Evolutionary conservation across 768 basidiomycete genomes (phyloP), one percentile per base, ranked within the genome.

Genomic region (Mycena albidolilacea): DNA sequence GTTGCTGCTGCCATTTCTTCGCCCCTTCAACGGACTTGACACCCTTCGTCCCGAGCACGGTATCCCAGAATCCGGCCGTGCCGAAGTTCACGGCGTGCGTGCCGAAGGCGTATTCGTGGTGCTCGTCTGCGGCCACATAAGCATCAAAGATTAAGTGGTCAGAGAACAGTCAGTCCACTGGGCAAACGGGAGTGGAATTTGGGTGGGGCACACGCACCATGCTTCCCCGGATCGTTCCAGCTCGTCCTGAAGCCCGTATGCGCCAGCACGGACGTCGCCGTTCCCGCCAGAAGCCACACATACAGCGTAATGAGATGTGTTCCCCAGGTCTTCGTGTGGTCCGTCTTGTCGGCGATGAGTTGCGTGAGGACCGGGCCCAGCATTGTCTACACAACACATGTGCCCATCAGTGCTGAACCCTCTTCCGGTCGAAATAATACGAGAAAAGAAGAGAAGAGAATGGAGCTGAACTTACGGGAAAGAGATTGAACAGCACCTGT

Each of bases 161-260:
- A 30, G 61, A 7, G 2, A 57, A 58, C 12, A 9, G 6, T 43
- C 30, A 30, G 30, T 30, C 30, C 30, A 30, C 30, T 30, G 30
- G 30, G 30, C 30, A 30, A 30, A 30, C 30, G 30, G 3, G n/a
- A 39, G 57, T 38, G 5, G 35, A 19, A 44, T 30, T 30, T 30
- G 30, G n/a, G 10, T 3, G 19, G 30, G 10, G 9, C 14, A 19
- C 69, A 23, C 46, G 15, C 38, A 71, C 70, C 70, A 59, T 71
- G 70, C 11, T 50, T 15, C 39, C 70, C 70, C 2, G 70, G 70
- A 54, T 71, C 70, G 39, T 71, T 71, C 70, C 70, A 71, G 64
- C 70, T 71, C 44, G 70, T 59, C 14, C 70, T 35, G 59, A 66
- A 71, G 17, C 70, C 70, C 0, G 70, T 71, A 9, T 71, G 70